These are phyloP conservation scores for Caloboletus firmus DNA, from an alignment of 1,284 basidiomycete genomes.

Conservation along the genomic window DNA sequence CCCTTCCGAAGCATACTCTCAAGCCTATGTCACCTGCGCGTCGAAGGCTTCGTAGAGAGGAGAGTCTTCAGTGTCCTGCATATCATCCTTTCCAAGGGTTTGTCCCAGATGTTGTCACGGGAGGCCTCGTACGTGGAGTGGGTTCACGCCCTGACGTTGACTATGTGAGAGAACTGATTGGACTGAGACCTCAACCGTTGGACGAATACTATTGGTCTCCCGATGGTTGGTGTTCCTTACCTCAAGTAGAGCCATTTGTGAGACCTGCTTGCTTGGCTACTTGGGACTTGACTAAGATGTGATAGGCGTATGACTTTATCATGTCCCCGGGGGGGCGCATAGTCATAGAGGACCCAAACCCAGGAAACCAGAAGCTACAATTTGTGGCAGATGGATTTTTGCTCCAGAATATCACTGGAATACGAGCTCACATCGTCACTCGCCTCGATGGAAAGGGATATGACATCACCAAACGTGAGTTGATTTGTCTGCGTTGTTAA, in stretches of 20 bases:
- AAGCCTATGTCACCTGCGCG: slow-evolving; percentile 57
- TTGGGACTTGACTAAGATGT: slow-evolving; percentile 7
- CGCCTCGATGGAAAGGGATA: slow-evolving; percentile 84
- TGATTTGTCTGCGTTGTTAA: neutral
- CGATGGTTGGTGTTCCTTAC: slow-evolving; percentile 72
- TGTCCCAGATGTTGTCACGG: slow-evolving; percentile 35
- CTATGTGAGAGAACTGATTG: slow-evolving; percentile 71
- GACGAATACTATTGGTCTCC: slow-evolving; percentile 62
- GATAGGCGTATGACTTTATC: slow-evolving; percentile 76
- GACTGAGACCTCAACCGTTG: slow-evolving; percentile 45
- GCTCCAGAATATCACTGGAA: slow-evolving; percentile 73
- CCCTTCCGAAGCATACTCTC: slow-evolving; percentile 55
- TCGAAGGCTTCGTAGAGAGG: slow-evolving; percentile 60
- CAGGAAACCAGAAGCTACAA: slow-evolving; percentile 63
- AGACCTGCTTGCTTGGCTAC: slow-evolving; percentile 15
- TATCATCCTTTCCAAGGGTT: slow-evolving; percentile 52
- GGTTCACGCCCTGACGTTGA: slow-evolving; percentile 73
- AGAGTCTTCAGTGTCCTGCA: slow-evolving; percentile 71
- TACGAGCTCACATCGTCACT: slow-evolving; percentile 74
- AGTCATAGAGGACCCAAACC: slow-evolving; percentile 68
- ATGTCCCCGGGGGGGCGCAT: slow-evolving; percentile 57
- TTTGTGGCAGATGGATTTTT: slow-evolving; percentile 69
- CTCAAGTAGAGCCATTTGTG: slow-evolving; percentile 74
- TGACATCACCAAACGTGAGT: slow-evolving; percentile 77
- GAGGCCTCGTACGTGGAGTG: slow-evolving; percentile 63